These are phyloP conservation scores for Fusarium scirpi DNA, from an alignment of 2,329 filamentous ascomycete genomes.

Conservation along the genomic window DNA sequence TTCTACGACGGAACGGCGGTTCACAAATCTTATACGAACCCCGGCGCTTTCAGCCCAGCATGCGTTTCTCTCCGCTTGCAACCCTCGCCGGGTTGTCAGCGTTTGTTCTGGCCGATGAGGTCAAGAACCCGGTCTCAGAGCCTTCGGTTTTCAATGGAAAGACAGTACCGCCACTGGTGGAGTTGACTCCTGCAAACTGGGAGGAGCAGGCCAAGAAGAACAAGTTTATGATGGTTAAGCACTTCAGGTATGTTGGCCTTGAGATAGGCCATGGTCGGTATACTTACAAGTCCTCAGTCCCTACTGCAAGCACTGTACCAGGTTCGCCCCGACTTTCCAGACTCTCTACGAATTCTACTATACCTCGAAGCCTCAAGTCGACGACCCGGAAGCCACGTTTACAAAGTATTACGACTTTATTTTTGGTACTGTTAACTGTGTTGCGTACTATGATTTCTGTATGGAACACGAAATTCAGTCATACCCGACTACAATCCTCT, in stretches of 20 bases:
- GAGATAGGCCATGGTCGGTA: not conserved
- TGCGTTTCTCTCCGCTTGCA: constrained; percentile 56
- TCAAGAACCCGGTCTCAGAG: constrained; percentile 49
- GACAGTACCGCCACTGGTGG: constrained; percentile 72
- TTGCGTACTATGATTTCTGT: constrained; percentile 85
- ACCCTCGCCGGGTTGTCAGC: constrained; percentile 60
- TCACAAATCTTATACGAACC: constrained; percentile 17
- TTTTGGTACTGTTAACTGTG: constrained; percentile 88
- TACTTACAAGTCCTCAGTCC: constrained; percentile 57
- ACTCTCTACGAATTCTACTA: constrained; percentile 95
- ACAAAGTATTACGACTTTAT: constrained; percentile 88
- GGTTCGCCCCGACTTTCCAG: constrained; percentile 87
- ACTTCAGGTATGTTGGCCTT: constrained; percentile 70
- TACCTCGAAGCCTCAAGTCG: constrained; percentile 79
- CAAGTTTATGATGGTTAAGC: constrained; percentile 69
- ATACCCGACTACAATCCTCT: constrained; percentile 84
- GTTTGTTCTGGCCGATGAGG: constrained; percentile 51
- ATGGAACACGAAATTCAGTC: constrained; percentile 71
- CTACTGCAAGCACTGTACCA: constrained; percentile 78
- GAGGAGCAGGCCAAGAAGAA: constrained; percentile 66
- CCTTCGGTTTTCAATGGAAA: constrained; percentile 74
- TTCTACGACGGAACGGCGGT: not conserved
- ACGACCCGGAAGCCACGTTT: constrained; percentile 71
- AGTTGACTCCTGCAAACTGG: constrained; percentile 69
- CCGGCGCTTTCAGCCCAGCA: constrained; percentile 38